A percentile compares a stretch with the other conserved stretches of the same genome.
phyloP scores from a whole-genome alignment of 352 stramenopile species.

The Phytophthora meadii region DNA sequence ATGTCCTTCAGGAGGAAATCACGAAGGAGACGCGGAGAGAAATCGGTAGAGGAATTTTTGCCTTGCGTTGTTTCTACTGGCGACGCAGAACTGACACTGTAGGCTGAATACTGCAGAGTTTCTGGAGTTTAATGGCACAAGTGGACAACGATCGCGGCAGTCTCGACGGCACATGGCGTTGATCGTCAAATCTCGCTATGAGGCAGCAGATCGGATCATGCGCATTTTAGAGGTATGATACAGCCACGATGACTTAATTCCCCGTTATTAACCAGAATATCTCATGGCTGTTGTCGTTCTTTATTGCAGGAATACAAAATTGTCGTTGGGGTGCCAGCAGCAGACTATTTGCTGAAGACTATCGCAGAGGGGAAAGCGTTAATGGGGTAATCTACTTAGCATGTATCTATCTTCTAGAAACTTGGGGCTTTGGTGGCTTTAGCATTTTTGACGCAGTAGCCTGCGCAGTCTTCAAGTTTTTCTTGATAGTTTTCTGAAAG shows the following conservation, averaged over 20 bases:
- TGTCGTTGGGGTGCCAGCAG: constrained; percentile 43
- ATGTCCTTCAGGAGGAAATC: constrained; percentile 68
- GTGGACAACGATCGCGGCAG: constrained; percentile 40
- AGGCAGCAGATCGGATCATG: constrained; percentile 79
- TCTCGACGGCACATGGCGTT: constrained; percentile 40
- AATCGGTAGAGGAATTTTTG: constrained; percentile 47
- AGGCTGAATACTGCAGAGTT: constrained; percentile 26
- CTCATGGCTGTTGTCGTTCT: no score
- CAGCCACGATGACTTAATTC: not conserved
- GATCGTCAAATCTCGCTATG: constrained; percentile 67
- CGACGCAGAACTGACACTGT: constrained; percentile 6
- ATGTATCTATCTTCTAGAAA: not conserved
- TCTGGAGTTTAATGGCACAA: constrained; percentile 26
- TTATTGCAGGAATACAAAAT: constrained; percentile 53
- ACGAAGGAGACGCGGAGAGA: constrained; percentile 61
- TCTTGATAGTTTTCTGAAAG: constrained; percentile 22
- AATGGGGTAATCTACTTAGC: not conserved
- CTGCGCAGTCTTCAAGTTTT: constrained; percentile 23
- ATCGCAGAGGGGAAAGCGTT: constrained; percentile 41
- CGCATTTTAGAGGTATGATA: constrained; percentile 70
- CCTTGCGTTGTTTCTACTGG: not conserved
- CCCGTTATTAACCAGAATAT: not conserved
- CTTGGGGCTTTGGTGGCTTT: constrained; percentile 14
- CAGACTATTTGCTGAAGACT: constrained; percentile 43
- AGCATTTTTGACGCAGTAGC: constrained; percentile 8